Base-by-base conservation (phyloP, 345 rosid species). In the Euclidium syriacum region DNA sequence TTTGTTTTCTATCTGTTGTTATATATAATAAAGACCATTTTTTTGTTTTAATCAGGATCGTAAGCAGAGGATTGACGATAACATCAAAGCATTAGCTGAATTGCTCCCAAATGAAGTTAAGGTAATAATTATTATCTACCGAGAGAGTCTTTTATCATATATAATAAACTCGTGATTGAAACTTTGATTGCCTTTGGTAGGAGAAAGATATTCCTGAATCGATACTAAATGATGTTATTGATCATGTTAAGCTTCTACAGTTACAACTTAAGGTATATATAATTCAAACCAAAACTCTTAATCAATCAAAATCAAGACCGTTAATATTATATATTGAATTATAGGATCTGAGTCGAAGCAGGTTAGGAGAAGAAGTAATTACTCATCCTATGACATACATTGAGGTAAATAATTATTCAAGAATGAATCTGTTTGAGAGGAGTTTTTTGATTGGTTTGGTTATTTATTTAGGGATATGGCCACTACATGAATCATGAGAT, bases 251-350 rank as follows among this genome's bases (percentile, higher is more conserved):
- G 79, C 73, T 74, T 73, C 73, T 85, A 67, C 88, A 85, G 61
- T 57, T 76, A 49, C 85, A 81, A 70, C 51, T 85, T 68, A 81
- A 74, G 86, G 91, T 83, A n/a, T n/a, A n/a, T n/a, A n/a, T n/a
- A n/a, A n/a, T n/a, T n/a, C n/a, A n/a, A n/a, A n/a, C n/a, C n/a
- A n/a, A n/a, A n/a, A n/a, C n/a, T n/a, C n/a, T n/a, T n/a, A n/a
- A n/a, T n/a, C n/a, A n/a, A n/a, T n/a, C n/a, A n/a, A n/a, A n/a
- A n/a, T n/a, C n/a, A n/a, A n/a, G n/a, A n/a, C n/a, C n/a, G n/a
- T n/a, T n/a, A n/a, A n/a, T n/a, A n/a, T n/a, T n/a, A n/a, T n/a
- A n/a, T n/a, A n/a, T n/a, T n/a, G 23, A 55, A n/a, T n/a, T 33
- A 78, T 75, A 85, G 91, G 86, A 85, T 55, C 46, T 81, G 64